These are phyloP conservation scores for Avena insularis DNA, from an alignment of 176 grass and related monocot genomes.

Conservation along the genomic window DNA sequence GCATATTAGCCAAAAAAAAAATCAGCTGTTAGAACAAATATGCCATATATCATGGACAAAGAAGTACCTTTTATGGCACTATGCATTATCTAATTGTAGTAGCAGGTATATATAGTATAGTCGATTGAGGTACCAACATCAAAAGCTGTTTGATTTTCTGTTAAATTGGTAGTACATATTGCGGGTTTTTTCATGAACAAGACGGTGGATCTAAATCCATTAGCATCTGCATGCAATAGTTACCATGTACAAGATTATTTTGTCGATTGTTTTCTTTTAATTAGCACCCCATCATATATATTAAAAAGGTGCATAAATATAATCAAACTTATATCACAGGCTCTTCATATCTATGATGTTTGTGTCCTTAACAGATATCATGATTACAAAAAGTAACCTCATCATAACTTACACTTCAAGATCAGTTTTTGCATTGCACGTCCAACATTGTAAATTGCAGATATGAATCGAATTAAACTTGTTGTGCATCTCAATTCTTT, in stretches of 20 bases:
- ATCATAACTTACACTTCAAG: background rate
- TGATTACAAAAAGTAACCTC: background rate
- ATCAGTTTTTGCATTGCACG: background rate
- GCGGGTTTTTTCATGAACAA: background rate
- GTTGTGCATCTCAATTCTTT: background rate
- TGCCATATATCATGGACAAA: background rate
- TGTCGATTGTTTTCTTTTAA: background rate
- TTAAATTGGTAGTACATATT: background rate
- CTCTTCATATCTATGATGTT: background rate
- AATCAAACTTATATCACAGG: background rate
- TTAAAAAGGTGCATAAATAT: conserved; percentile 13
- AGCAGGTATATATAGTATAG: background rate
- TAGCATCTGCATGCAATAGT: background rate
- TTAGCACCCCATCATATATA: background rate
- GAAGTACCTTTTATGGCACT: conserved; percentile 16
- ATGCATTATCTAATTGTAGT: background rate
- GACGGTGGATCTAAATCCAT: background rate
- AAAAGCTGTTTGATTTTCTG: background rate
- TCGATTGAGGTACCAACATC: background rate
- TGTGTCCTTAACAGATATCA: background rate
- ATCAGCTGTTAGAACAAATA: background rate
- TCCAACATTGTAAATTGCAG: conserved; percentile 1
- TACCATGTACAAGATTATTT: background rate
- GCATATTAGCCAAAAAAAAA: background rate
- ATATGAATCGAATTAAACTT: background rate